Percentiles rank a stretch among this genome's conserved stretches.
Evolutionary conservation across 1,284 basidiomycete species (phyloP).

Genomic region (Malassezia dermatis): DNA sequence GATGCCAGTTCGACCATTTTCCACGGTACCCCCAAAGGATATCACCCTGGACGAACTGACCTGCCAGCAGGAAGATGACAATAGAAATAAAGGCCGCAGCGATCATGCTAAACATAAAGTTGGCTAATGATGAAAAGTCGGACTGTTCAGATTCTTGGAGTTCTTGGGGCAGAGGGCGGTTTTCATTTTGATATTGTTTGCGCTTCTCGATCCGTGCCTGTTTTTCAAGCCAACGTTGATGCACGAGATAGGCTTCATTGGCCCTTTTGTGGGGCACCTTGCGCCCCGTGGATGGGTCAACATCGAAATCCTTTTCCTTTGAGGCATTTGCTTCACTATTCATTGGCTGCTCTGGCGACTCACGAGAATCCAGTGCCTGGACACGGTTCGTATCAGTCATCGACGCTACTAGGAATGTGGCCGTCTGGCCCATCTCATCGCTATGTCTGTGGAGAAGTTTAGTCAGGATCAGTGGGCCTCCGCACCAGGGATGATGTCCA

Average conservation of each 20-base stretch:
- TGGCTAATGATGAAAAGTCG: background rate
- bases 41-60: slow-evolving; percentile 40
- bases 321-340: background rate
- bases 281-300: slow-evolving; percentile 35
- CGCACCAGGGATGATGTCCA: slow-evolving; percentile 40
- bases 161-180: background rate
- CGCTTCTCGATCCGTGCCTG: slow-evolving; percentile 26
- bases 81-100: slow-evolving; percentile 20
- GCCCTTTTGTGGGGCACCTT: slow-evolving; percentile 37
- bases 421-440: background rate
- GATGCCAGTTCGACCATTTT: slow-evolving; percentile 33
- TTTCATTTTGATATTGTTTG: slow-evolving; percentile 4
- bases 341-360: background rate
- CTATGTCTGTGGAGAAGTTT: background rate
- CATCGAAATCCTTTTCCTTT: slow-evolving; percentile 9
- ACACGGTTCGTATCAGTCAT: background rate
- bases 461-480: slow-evolving; percentile 7
- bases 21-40: slow-evolving; percentile 42
- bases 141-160: background rate
- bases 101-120: slow-evolving; percentile 13
- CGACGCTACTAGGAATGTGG: background rate
- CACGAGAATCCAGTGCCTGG: background rate
- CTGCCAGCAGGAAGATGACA: slow-evolving; percentile 18
- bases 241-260: slow-evolving; percentile 36
- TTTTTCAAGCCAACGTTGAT: slow-evolving; percentile 34